phyloP scores from a whole-genome alignment of 2,329 filamentous ascomycete genomes.

The Macrophomina tecta region DNA sequence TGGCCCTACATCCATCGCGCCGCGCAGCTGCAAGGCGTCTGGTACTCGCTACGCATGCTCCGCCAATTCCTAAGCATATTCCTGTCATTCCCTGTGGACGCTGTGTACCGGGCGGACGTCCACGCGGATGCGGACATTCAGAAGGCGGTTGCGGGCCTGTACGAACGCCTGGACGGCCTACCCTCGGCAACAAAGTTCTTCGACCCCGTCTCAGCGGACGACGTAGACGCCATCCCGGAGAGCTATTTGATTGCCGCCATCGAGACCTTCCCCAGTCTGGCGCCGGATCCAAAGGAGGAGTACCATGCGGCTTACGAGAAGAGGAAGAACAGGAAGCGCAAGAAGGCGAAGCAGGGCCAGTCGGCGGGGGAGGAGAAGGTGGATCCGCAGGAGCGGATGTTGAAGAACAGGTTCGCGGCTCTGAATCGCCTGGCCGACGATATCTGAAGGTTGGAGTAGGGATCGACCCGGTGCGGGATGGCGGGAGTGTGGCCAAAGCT shows the following conservation, averaged over 20 bases:
- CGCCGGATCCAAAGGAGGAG: constrained; percentile 5
- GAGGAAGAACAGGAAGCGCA: constrained; percentile 12
- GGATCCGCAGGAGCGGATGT: background rate
- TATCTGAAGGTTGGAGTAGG: background rate
- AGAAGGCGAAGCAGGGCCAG: constrained; percentile 16
- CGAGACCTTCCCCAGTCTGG: constrained; percentile 6
- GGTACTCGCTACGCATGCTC: constrained; percentile 27
- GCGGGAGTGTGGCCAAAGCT: background rate
- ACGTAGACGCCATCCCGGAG: constrained; percentile 9
- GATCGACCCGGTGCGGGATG: no score
- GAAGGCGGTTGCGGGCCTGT: background rate
- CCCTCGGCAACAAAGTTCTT: constrained; percentile 11
- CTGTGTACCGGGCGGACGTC: background rate
- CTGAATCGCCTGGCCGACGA: constrained; percentile 1
- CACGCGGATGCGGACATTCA: background rate
- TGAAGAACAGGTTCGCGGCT: constrained; percentile 10
- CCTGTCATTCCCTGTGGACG: background rate
- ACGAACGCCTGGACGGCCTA: background rate
- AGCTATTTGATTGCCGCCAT: background rate
- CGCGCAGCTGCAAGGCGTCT: constrained; percentile 23
- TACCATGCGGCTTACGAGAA: background rate
- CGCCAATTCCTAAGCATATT: constrained; percentile 21
- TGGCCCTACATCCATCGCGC: constrained; percentile 20
- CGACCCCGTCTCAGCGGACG: background rate
- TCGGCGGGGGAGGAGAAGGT: background rate